These are phyloP conservation scores for Cenchrus purpureus DNA, from an alignment of 176 grass and related monocot genomes.

Conservation along the genomic window DNA sequence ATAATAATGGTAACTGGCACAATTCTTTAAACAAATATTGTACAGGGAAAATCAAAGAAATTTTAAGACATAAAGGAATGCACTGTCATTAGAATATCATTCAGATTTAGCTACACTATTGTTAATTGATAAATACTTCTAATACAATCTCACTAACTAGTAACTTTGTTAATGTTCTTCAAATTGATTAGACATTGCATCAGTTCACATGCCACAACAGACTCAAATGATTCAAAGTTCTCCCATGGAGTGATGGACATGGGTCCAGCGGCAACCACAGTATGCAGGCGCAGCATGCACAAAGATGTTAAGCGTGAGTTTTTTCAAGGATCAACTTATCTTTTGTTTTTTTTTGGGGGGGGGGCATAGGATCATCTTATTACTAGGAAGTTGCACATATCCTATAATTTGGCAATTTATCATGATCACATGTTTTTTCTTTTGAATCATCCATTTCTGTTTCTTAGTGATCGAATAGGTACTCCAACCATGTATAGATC, in stretches of 20 bases:
- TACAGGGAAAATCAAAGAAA: background rate
- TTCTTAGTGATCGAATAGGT: background rate
- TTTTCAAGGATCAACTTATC: background rate
- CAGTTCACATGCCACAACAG: constrained; percentile 28
- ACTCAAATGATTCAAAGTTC: constrained; percentile 12
- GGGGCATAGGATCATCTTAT: background rate
- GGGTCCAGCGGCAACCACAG: background rate
- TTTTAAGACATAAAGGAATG: constrained; percentile 8
- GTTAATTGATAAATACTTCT: constrained; percentile 5
- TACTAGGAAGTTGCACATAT: background rate
- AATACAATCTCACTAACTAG: background rate
- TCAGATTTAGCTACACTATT: constrained; percentile 17
- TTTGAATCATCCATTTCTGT: background rate
- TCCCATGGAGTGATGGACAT: background rate
- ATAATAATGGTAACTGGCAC: background rate
- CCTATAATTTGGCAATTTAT: background rate
- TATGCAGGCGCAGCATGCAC: background rate
- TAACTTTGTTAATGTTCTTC: constrained; percentile 20
- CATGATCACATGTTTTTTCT: background rate
- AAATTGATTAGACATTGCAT: constrained; percentile 10
- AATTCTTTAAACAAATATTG: constrained; percentile 11
- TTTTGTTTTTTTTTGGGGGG: too few species aligned
- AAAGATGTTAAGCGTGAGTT: background rate
- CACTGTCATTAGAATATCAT: constrained; percentile 6
- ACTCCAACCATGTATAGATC: constrained; percentile 1